phyloP scores from a whole-genome alignment of 2,329 filamentous ascomycete genomes.

The Eutypa lata region DNA sequence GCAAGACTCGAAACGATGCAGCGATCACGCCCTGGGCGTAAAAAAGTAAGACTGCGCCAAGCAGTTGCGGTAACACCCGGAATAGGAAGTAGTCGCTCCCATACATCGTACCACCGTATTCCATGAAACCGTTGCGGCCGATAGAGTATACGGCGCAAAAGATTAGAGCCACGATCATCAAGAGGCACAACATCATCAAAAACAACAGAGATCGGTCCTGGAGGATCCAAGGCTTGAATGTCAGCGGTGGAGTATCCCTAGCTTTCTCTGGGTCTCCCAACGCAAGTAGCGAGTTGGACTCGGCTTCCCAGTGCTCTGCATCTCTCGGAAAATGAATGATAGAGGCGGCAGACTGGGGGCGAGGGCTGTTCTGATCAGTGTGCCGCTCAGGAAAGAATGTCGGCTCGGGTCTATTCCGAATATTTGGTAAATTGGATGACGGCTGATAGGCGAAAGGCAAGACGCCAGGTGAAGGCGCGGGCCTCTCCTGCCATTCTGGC shows the following conservation, averaged over 20 bases:
- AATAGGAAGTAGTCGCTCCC: conserved; percentile 80
- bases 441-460: background rate
- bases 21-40: conserved; percentile 74
- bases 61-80: conserved; percentile 75
- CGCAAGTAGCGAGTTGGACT: conserved; percentile 15
- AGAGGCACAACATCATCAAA: conserved; percentile 58
- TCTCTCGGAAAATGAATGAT: conserved; percentile 21
- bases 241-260: conserved; percentile 49
- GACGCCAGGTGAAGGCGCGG: background rate
- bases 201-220: conserved; percentile 61
- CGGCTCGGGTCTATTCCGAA: background rate
- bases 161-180: conserved; percentile 70
- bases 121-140: conserved; percentile 60
- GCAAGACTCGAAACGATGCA: conserved; percentile 72
- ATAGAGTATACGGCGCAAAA: conserved; percentile 70
- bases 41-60: conserved; percentile 68
- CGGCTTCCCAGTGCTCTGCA: conserved; percentile 27
- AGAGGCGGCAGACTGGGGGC: conserved; percentile 1
- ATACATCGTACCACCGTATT: conserved; percentile 64
- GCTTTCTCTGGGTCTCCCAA: conserved; percentile 31
- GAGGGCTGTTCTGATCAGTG: conserved; percentile 4
- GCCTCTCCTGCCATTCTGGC: background rate
- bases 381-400: background rate
- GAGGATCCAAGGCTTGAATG: conserved; percentile 69
- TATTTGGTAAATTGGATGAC: background rate